phyloP scores from a whole-genome alignment of 257 asterid species.

The Nicotiana paniculata region DNA sequence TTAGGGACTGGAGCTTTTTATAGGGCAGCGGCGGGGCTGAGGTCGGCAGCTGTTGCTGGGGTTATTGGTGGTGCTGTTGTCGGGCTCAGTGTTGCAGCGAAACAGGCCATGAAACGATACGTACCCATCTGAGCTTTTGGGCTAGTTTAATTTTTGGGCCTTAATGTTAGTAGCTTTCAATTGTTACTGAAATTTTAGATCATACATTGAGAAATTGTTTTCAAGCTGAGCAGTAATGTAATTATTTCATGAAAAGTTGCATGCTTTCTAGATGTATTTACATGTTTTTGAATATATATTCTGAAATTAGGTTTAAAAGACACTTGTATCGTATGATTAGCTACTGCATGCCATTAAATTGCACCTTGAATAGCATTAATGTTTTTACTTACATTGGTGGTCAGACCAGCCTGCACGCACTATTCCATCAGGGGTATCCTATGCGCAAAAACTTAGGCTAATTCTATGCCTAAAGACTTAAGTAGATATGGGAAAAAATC shows the following conservation, averaged over 20 bases:
- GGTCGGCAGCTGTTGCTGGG: conserved; percentile 75
- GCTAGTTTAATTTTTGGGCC: not conserved
- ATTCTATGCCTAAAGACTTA: too few relatives aligned
- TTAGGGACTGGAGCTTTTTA: conserved; percentile 54
- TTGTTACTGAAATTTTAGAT: not conserved
- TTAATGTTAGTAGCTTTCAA: not conserved
- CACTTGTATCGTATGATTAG: not conserved
- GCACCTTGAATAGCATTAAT: too few relatives aligned
- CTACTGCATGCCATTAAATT: too few relatives aligned
- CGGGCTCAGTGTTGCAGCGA: conserved; percentile 48
- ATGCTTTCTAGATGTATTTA: not conserved
- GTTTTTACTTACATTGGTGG: too few relatives aligned
- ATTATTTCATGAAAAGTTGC: not conserved
- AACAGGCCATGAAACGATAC: conserved; percentile 55
- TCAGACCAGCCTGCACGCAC: too few relatives aligned
- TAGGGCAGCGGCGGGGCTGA: conserved; percentile 65
- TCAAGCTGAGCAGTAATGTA: not conserved
- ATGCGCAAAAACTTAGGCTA: too few relatives aligned
- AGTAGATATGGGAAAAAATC: too few relatives aligned
- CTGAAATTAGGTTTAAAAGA: not conserved
- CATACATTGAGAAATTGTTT: not conserved
- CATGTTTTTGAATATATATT: not conserved
- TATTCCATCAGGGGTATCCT: too few relatives aligned
- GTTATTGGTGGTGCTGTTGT: conserved; percentile 62
- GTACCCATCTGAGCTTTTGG: conserved; percentile 38